phyloP scores from a whole-genome alignment of 495 filamentous ascomycete species.

The Neurospora hispaniola region DNA sequence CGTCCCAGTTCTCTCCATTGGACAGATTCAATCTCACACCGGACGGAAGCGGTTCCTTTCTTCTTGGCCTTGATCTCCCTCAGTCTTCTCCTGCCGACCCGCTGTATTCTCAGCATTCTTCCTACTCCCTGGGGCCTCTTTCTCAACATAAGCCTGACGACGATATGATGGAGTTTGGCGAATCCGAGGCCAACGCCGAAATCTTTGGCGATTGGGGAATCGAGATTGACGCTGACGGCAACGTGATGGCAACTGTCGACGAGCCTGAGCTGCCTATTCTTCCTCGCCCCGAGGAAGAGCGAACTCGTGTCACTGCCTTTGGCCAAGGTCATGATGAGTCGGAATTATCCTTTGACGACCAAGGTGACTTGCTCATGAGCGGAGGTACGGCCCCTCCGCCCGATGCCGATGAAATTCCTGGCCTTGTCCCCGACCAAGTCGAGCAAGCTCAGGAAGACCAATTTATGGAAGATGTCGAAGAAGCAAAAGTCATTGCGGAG shows the following conservation, averaged over 20 bases:
- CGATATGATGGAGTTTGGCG: slow-evolving; percentile 11
- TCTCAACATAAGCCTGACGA: slow-evolving; percentile 13
- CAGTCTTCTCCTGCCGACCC: slow-evolving; percentile 7
- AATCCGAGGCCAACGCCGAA: slow-evolving; percentile 18
- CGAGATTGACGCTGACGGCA: slow-evolving; percentile 32
- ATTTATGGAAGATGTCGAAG: neutral
- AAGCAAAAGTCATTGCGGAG: slow-evolving; percentile 1
- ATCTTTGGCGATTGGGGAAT: slow-evolving; percentile 28
- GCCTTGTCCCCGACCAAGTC: slow-evolving; percentile 5
- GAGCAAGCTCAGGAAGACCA: neutral
- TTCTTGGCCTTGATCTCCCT: slow-evolving; percentile 12
- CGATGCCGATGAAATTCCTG: slow-evolving; percentile 1
- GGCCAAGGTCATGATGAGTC: slow-evolving; percentile 2
- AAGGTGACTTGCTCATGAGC: slow-evolving; percentile 16
- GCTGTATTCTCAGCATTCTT: slow-evolving; percentile 6
- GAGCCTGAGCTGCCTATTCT: slow-evolving; percentile 29
- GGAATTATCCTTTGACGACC: slow-evolving; percentile 5
- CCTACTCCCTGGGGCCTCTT: slow-evolving; percentile 5
- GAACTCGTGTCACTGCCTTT: neutral
- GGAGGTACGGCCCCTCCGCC: neutral
- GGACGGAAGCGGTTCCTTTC: slow-evolving; percentile 11
- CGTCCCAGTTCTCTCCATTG: slow-evolving; percentile 32
- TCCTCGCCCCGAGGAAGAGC: slow-evolving; percentile 8
- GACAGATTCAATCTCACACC: slow-evolving; percentile 5
- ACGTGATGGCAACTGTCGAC: slow-evolving; percentile 18